A percentile compares a stretch with the other conserved stretches of the same genome.
These are phyloP conservation scores for Alternaria hordeiaustralica DNA, from an alignment of 2,329 filamentous ascomycete species.

Conservation along the genomic window DNA sequence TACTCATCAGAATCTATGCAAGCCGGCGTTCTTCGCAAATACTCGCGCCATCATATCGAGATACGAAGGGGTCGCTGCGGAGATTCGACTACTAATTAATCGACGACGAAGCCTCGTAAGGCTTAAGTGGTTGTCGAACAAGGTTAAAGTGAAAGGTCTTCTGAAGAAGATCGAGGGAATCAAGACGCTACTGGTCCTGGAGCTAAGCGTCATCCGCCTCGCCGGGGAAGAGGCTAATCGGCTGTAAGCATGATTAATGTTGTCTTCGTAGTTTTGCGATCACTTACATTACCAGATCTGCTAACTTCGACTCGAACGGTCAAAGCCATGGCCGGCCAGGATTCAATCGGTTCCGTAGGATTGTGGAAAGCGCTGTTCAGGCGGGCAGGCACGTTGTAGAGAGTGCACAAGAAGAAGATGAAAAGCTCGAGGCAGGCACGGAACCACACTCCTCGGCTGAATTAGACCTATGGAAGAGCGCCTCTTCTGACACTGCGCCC, in stretches of 20 bases:
- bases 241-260: neutral
- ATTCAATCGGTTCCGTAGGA: conserved; percentile 22
- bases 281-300: neutral
- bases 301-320: neutral
- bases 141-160: conserved; percentile 19
- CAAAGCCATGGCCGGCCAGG: neutral
- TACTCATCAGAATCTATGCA: neutral
- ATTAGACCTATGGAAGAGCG: conserved; percentile 17
- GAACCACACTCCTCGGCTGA: conserved; percentile 1
- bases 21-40: neutral
- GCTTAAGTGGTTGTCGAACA: conserved; percentile 23
- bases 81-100: conserved; percentile 7
- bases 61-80: neutral
- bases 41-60: neutral
- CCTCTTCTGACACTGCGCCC: conserved; percentile 24
- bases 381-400: conserved; percentile 23
- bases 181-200: conserved; percentile 20
- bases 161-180: conserved; percentile 30
- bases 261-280: neutral
- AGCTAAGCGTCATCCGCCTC: conserved; percentile 18
- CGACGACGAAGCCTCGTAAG: conserved; percentile 9
- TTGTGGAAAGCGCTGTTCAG: conserved; percentile 27
- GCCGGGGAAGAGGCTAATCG: conserved; percentile 16
- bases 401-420: conserved; percentile 17
- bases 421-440: conserved; percentile 1